Conservation (phyloP, 2,329 filamentous ascomycete species). For the Colletotrichum endophyticum region DNA sequence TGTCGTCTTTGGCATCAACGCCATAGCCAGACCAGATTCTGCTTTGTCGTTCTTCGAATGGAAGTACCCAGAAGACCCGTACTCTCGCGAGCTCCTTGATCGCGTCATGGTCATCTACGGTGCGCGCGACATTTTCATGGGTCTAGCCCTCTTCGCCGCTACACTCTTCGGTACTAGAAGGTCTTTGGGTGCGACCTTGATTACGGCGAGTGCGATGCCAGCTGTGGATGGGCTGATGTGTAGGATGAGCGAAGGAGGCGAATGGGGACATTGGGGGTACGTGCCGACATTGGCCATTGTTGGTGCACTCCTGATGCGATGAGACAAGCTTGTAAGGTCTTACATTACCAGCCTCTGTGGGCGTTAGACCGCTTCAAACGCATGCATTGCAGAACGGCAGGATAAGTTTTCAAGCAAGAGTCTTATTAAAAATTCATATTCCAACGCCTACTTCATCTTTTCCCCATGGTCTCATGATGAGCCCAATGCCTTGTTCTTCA, state of each 20-base stretch:
- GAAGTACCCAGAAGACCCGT: background rate
- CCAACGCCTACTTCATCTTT: background rate
- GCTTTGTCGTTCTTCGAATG: background rate
- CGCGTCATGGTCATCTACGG: background rate
- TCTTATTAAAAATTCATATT: background rate
- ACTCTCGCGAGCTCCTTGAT: background rate
- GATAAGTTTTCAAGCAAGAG: background rate
- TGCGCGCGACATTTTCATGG: background rate
- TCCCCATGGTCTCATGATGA: background rate
- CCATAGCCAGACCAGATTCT: background rate
- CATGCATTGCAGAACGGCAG: background rate
- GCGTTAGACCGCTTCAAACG: background rate
- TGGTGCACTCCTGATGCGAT: background rate
- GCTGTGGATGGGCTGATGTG: background rate
- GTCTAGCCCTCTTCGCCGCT: background rate
- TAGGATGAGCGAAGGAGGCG: background rate
- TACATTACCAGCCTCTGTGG: too few relatives aligned
- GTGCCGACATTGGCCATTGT: background rate
- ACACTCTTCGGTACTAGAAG: background rate
- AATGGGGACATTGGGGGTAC: background rate
- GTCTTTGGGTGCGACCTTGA: background rate
- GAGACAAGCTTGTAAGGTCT: background rate
- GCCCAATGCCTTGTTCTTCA: background rate
- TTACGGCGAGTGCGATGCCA: background rate
- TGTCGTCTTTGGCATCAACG: background rate